These are phyloP conservation scores for Gelatoporia subvermispora DNA, from an alignment of 768 basidiomycete species.

Conservation along the genomic window DNA sequence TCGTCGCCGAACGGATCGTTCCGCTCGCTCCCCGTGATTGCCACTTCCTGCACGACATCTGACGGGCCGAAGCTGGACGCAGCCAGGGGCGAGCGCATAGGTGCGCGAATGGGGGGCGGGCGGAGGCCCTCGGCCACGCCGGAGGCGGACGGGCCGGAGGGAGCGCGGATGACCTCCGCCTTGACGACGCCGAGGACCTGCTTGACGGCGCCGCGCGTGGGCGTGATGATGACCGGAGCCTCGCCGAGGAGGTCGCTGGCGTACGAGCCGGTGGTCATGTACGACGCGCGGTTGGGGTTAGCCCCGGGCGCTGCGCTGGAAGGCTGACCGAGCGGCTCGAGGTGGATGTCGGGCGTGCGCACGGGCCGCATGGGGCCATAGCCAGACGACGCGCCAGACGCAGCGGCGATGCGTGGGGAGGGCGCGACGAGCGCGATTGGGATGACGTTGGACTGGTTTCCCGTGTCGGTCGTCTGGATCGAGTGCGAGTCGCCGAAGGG, in stretches of 20 bases:
- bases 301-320: slow-evolving; percentile 45
- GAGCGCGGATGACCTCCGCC: slow-evolving; percentile 71
- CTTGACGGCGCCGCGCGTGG: slow-evolving; percentile 57
- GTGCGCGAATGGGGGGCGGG: slow-evolving; percentile 38
- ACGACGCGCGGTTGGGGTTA: slow-evolving; percentile 52
- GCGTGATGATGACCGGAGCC: slow-evolving; percentile 77
- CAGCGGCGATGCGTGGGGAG: slow-evolving; percentile 3
- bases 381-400: slow-evolving; percentile 27
- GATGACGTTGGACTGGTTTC: slow-evolving; percentile 81
- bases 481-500: slow-evolving; percentile 77
- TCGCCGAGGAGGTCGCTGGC: slow-evolving; percentile 78
- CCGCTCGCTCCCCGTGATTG: slow-evolving; percentile 24
- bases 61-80: slow-evolving; percentile 66
- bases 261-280: slow-evolving; percentile 70
- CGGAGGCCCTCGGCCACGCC: slow-evolving; percentile 23
- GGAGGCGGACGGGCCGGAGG: slow-evolving; percentile 31
- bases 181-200: slow-evolving; percentile 67
- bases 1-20: slow-evolving; percentile 64
- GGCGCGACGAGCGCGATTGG: slow-evolving; percentile 61
- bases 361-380: slow-evolving; percentile 23
- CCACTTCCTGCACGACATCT: slow-evolving; percentile 51
- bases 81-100: slow-evolving; percentile 47
- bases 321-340: slow-evolving; percentile 46
- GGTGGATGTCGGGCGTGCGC: slow-evolving; percentile 55
- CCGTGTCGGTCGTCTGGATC: slow-evolving; percentile 71